Base-by-base conservation (phyloP, 306 rosid species). In the Malus asiatica region DNA sequence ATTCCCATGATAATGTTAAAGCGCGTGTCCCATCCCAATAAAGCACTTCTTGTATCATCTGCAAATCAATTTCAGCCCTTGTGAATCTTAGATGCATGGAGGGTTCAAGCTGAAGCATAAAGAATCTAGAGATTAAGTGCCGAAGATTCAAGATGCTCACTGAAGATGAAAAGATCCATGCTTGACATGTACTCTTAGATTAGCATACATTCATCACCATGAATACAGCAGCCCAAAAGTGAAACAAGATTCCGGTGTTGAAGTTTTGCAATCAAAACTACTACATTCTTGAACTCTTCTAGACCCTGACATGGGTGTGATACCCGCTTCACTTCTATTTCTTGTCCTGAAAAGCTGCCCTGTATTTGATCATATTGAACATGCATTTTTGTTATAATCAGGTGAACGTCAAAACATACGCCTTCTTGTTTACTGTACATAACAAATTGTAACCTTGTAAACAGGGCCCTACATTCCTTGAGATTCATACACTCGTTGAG, bases 401-500 rank as follows among this genome's bases (percentile, higher is more conserved):
- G 62, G 11, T 58, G 62, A 58, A 23, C 2, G 29, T 1, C 3
- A 60, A 60, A 22, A 9, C 65, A 25, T 25, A 60, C 5, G 3
- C 23, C 60, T 55, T 55, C 60, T 55, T 18, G 23, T 55, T 55
- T 19, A 7, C 23, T 55, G 1, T 20, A 55, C 23, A 20, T 55
- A 7, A 20, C 7, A 55, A 55, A 55, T 18, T 55, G 60, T 55
- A 19, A 57, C 2, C 63, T 57, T 57, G 15, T 10, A 58, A 58
- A 58, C 63, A 10, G 63, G 63, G 15, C 63, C 30, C 25, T 75
- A 59, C 87, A 87, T 38, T 83, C 81, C 45, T 53, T 60, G 4
- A 74, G 70, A 57, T 40, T 30, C 81, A 70, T 72, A 29, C 29
- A 80, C 42, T 33, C 32, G 72, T 83, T 68, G 11, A 66, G 68